phyloP scores from a whole-genome alignment of 441 rosid genomes.

The Populus hybrid region DNA sequence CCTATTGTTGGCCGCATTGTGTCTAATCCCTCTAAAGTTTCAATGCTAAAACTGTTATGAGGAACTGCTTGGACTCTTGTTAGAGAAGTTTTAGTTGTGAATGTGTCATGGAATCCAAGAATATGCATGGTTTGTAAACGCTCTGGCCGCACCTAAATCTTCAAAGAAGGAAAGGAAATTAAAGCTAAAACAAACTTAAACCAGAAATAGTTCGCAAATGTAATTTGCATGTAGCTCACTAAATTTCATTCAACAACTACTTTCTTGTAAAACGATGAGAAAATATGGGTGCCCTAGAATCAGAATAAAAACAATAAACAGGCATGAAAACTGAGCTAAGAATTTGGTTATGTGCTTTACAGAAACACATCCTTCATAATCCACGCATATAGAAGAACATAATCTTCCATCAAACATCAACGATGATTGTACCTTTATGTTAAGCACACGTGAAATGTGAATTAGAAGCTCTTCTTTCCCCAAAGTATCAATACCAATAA shows the following conservation, averaged over 20 bases:
- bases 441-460: conserved; percentile 47
- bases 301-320: not conserved
- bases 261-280: not conserved
- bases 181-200: not conserved
- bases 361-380: not conserved
- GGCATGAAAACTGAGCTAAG: not conserved
- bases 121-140: conserved; percentile 84
- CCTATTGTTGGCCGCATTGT: conserved; percentile 63
- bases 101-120: conserved; percentile 56
- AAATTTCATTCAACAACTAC: not conserved
- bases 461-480: conserved; percentile 77
- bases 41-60: conserved; percentile 65
- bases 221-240: not conserved
- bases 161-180: conserved; percentile 12
- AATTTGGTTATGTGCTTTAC: not conserved
- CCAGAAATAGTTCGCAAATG: not conserved
- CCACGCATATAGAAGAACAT: not conserved
- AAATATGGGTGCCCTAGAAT: not conserved
- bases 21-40: conserved; percentile 62
- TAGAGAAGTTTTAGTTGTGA: conserved; percentile 66
- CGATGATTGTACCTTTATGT: conserved; percentile 44
- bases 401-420: not conserved
- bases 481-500: conserved; percentile 63
- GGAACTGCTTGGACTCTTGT: conserved; percentile 83
- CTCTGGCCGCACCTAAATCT: conserved; percentile 98